A percentile compares a stretch with the other conserved stretches of the same genome.
Conservation (phyloP, 2,329 filamentous ascomycete genomes). For the Fusarium sp. region DNA sequence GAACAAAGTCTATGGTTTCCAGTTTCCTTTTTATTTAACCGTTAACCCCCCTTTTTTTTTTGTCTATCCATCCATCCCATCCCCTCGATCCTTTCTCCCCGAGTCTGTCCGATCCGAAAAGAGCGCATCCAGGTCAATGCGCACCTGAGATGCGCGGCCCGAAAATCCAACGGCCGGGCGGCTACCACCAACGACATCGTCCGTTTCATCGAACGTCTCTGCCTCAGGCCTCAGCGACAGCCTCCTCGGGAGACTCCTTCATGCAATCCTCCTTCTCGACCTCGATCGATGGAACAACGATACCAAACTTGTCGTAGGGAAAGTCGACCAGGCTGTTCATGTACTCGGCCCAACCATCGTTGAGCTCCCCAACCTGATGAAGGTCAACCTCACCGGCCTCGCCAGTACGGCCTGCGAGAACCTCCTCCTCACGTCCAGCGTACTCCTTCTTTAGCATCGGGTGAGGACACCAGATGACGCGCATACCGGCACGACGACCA, state of each 20-base stretch:
- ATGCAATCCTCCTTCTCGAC: slow-evolving; percentile 60
- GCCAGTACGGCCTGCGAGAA: slow-evolving; percentile 85
- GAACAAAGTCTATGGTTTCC: slow-evolving; percentile 2
- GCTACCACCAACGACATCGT: neutral
- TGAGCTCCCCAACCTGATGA: slow-evolving; percentile 68
- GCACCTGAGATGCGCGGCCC: neutral
- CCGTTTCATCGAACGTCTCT: slow-evolving; percentile 8
- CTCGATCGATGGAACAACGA: slow-evolving; percentile 58
- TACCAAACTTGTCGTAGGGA: slow-evolving; percentile 70
- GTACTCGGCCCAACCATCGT: slow-evolving; percentile 73
- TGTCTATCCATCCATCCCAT: slow-evolving; percentile 6
- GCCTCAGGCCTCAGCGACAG: slow-evolving; percentile 30
- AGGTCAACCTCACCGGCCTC: slow-evolving; percentile 69
- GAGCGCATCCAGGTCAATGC: neutral
- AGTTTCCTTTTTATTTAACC: neutral
- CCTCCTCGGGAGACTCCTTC: slow-evolving; percentile 46
- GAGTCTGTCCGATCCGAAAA: slow-evolving; percentile 2
- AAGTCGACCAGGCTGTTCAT: slow-evolving; percentile 64
- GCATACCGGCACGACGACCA: slow-evolving; percentile 91
- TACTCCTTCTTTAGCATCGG: slow-evolving; percentile 82
- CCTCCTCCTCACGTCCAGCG: slow-evolving; percentile 79
- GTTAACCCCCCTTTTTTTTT: slow-evolving; percentile 8
- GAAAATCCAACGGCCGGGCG: neutral
- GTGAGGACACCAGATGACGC: slow-evolving; percentile 93
- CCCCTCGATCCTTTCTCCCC: neutral